Evolutionary conservation across 176 grass and related monocot species (phyloP).

Genomic region (Stipa capillata): DNA sequence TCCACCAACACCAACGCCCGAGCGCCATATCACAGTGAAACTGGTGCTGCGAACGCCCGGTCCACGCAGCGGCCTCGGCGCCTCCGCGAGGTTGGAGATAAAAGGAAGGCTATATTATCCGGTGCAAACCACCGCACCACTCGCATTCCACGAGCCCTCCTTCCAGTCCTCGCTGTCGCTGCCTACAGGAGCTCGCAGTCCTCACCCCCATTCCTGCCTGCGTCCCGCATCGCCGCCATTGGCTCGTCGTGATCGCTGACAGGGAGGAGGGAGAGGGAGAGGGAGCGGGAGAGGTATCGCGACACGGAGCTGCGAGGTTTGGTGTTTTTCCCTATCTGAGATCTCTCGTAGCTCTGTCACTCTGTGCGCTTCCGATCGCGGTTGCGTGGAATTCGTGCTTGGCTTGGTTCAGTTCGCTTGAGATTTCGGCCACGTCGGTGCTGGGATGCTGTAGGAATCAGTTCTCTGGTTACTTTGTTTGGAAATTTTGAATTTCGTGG

Average conservation of each 20-base stretch:
- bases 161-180: background rate
- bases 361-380: background rate
- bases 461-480: background rate
- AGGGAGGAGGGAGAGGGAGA: background rate
- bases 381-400: background rate
- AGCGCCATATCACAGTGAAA: background rate
- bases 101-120: constrained; percentile 35
- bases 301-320: background rate
- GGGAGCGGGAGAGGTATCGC: background rate
- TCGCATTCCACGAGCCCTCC: background rate
- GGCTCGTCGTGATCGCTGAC: background rate
- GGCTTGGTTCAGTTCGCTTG: background rate
- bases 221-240: background rate
- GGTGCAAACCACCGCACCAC: constrained; percentile 5
- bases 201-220: background rate
- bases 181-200: background rate
- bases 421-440: background rate
- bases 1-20: background rate
- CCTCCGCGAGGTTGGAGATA: constrained; percentile 7
- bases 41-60: background rate
- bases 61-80: background rate
- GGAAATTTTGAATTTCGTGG: background rate
- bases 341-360: background rate
- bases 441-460: background rate
- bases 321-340: background rate